Base-by-base conservation (phyloP, 176 grass and related monocot species). In the Tuctoria greenei region DNA sequence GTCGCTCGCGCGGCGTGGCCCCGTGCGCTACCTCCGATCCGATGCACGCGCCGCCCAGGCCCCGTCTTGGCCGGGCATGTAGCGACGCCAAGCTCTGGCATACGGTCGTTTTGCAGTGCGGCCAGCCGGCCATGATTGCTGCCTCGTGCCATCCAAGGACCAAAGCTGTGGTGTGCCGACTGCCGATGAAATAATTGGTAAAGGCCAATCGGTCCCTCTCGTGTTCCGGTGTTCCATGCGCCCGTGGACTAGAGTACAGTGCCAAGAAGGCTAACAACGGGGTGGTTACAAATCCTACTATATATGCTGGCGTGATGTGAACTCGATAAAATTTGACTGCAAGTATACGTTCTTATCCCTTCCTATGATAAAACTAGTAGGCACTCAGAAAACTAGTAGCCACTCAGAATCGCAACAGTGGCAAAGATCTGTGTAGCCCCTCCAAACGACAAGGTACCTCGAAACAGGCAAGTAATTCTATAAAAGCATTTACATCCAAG, bases 161-260 rank as follows among this genome's bases (percentile, higher is more conserved):
- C 35, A 39, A 74, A 74, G 14, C 15, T 44, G 36, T n/a, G 3
- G 37, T 21, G 31, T 20, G 50, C 26, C 1, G 16, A 28, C 34
- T 20, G 50, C 26, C 1, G 16, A 28, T 40, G 60, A 26, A 69
- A 87, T 87, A 67, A 78, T 82, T 60, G 73, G 73, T 87, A 77
- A 60, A 82, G 51, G 23, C 73, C 79, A 66, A 61, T 26, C 35
- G 64, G 26, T 37, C 67, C 23, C 71, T 61, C 31, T 61, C 31
- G 46, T 70, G 28, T 37, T 36, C 42, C 57, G 12, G 25, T 70
- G 71, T 62, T 62, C 18, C 24, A 63, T 49, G 8, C 12, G 20
- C 18, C 18, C 62, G 4, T 28, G 71, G 35, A 67, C 65, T 36
- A 56, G 37, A 55, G 51, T 51, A 10, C 10, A 11, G 42, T 10